Conservation (phyloP, 2,329 filamentous ascomycete genomes). For the Xylaria sp. region DNA sequence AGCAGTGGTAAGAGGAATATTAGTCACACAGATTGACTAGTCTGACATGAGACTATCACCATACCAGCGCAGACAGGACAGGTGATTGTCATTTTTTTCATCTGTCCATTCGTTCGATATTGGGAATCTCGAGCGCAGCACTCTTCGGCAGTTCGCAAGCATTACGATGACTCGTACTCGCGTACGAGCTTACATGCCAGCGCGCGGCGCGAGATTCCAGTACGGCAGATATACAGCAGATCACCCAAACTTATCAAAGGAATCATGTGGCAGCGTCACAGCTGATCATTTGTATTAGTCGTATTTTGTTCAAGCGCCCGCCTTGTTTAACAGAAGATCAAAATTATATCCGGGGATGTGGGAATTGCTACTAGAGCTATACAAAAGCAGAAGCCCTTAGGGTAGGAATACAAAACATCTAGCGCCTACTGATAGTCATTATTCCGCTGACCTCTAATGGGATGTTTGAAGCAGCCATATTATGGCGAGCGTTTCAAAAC, state of each 20-base stretch:
- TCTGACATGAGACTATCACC: constrained; percentile 1
- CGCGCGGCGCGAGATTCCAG: not conserved
- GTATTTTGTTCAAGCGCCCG: not conserved
- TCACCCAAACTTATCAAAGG: not conserved
- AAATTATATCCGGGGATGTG: not conserved
- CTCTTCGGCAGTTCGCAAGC: not conserved
- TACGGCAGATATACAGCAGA: constrained; percentile 6
- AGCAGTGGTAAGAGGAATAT: not conserved
- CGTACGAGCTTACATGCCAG: constrained; percentile 6
- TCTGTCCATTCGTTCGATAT: not conserved
- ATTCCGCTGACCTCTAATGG: constrained; percentile 6
- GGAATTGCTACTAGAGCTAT: not conserved
- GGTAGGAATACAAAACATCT: not conserved
- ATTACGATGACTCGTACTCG: constrained; percentile 5
- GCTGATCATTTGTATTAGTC: constrained; percentile 5
- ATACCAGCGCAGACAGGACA: not conserved
- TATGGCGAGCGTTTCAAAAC: constrained; percentile 19
- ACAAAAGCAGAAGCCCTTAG: not conserved
- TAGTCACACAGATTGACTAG: constrained; percentile 6
- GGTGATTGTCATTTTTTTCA: constrained; percentile 8
- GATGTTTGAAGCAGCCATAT: not conserved
- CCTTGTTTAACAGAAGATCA: too few relatives aligned
- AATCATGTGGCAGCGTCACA: constrained; percentile 5
- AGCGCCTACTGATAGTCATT: not conserved
- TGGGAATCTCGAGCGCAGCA: not conserved